phyloP scores from a whole-genome alignment of 352 stramenopile species.

The Globisporangium uncinulatum region DNA sequence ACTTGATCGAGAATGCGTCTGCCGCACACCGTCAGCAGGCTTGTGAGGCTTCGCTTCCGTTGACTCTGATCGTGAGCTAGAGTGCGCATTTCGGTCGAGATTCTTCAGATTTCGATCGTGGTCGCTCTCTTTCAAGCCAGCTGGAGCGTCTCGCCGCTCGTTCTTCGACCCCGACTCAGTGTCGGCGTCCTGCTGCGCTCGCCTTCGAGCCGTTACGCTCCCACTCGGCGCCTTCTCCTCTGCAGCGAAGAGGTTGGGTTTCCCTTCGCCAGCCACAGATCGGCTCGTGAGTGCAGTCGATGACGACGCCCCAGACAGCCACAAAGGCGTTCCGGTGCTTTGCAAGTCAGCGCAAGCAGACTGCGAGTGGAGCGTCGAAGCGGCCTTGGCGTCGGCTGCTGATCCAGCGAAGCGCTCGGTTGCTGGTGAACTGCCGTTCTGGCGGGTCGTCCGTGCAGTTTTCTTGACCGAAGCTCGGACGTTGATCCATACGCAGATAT shows the following conservation, averaged over 20 bases:
- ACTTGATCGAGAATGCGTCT: neutral
- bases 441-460: conserved; percentile 19
- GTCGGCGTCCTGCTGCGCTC: neutral
- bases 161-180: too few species aligned
- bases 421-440: neutral
- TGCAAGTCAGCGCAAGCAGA: conserved; percentile 1
- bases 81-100: neutral
- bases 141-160: neutral
- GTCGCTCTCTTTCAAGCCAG: conserved; percentile 1
- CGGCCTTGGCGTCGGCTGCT: neutral
- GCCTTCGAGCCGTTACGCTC: conserved; percentile 8
- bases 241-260: conserved; percentile 6
- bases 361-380: neutral
- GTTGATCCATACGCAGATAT: conserved; percentile 62
- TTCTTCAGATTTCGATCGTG: neutral
- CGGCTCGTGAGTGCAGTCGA: neutral
- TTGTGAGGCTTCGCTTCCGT: neutral
- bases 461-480: conserved; percentile 33
- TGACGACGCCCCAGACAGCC: conserved; percentile 10
- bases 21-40: neutral
- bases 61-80: neutral
- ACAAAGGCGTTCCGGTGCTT: conserved; percentile 9
- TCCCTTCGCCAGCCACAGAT: conserved; percentile 4
- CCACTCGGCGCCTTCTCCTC: conserved; percentile 8
- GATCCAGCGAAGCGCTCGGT: neutral